A percentile compares a stretch with the other conserved stretches of the same genome.
phyloP scores from a whole-genome alignment of 140 eudicot genomes.

The Bidens hawaiensis region DNA sequence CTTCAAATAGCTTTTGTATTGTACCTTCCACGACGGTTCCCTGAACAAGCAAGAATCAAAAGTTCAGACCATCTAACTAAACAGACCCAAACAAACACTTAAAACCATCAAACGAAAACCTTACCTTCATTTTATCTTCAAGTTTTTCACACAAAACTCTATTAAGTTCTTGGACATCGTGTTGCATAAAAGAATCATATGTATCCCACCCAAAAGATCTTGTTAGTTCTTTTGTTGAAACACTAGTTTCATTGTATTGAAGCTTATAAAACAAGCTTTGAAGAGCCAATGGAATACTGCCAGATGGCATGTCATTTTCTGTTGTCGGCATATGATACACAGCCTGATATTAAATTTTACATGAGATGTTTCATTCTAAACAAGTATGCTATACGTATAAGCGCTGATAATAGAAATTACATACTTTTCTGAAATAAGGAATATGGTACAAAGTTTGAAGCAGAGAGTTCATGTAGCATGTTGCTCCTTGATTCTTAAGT shows the following conservation, averaged over 20 bases:
- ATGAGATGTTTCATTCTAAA: neutral
- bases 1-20: constrained; percentile 12
- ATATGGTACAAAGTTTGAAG: constrained; percentile 16
- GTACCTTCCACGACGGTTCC: constrained; percentile 16
- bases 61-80: neutral
- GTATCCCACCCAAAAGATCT: constrained; percentile 15
- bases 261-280: constrained; percentile 13
- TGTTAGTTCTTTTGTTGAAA: constrained; percentile 6
- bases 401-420: neutral
- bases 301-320: constrained; percentile 13
- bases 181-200: constrained; percentile 18
- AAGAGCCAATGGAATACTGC: constrained; percentile 14
- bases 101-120: neutral
- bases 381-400: neutral
- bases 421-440: constrained; percentile 9
- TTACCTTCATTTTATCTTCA: constrained; percentile 17
- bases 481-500: constrained; percentile 17
- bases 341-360: constrained; percentile 8
- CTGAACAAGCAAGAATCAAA: neutral
- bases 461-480: constrained; percentile 13
- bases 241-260: constrained; percentile 8
- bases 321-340: constrained; percentile 17
- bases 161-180: constrained; percentile 12
- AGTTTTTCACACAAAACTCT: constrained; percentile 13
- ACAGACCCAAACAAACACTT: neutral